Conservation (phyloP, 129 eudicot species). For the Artemisia argyi region DNA sequence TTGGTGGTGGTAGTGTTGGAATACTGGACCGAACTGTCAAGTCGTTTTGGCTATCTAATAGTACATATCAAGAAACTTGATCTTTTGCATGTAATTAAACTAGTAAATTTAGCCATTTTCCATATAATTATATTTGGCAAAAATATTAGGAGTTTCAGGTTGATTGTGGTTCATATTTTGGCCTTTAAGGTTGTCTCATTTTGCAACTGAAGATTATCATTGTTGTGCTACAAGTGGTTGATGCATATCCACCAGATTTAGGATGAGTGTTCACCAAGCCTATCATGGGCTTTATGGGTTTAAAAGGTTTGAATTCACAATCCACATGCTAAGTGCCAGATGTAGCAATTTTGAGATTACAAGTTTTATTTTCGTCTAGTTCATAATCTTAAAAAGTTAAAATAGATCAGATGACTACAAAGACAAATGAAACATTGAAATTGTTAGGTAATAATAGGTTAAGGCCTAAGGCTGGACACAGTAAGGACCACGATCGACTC, state of each 20-base stretch:
- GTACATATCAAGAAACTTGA: constrained; percentile 14
- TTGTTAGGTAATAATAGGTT: too few species aligned
- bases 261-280: not conserved
- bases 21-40: constrained; percentile 36
- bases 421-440: too few species aligned
- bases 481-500: too few species aligned
- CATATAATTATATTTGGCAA: constrained; percentile 5
- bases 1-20: constrained; percentile 23
- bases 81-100: constrained; percentile 20
- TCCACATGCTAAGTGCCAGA: not conserved
- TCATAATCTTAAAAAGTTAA: too few species aligned
- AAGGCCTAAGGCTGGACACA: too few species aligned
- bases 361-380: too few species aligned
- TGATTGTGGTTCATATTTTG: not conserved
- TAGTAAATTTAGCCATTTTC: constrained; percentile 1
- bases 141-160: not conserved
- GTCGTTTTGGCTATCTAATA: constrained; percentile 66
- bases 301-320: not conserved
- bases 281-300: not conserved
- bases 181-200: not conserved
- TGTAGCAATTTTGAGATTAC: not conserved
- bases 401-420: too few species aligned
- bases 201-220: not conserved
- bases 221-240: constrained; percentile 2
- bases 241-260: constrained; percentile 9